Evolutionary conservation across 768 basidiomycete genomes (phyloP).

Genomic region (Butyriboletus loyo): DNA sequence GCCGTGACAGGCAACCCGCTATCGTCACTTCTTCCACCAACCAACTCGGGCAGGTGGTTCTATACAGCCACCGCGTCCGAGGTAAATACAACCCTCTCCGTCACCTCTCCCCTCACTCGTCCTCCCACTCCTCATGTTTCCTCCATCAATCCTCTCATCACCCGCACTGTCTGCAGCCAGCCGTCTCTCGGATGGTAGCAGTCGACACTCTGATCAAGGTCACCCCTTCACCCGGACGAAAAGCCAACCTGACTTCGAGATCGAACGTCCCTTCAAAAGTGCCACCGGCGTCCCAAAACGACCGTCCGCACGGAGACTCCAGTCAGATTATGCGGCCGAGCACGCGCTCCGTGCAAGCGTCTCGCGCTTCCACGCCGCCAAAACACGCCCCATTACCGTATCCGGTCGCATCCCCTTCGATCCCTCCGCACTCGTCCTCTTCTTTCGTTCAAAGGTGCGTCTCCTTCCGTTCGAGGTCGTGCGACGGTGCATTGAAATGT

Average conservation of each 20-base stretch:
- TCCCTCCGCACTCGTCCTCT: constrained; percentile 62
- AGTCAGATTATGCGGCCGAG: constrained; percentile 51
- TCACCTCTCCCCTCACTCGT: constrained; percentile 12
- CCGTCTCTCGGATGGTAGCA: constrained; percentile 39
- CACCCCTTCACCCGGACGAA: constrained; percentile 40
- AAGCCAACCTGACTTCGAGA: constrained; percentile 58
- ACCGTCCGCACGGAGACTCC: constrained; percentile 29
- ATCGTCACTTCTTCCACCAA: constrained; percentile 26
- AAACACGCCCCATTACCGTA: constrained; percentile 59
- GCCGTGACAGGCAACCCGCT: constrained; percentile 30
- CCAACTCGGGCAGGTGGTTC: constrained; percentile 32
- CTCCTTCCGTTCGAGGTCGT: neutral
- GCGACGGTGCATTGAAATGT: neutral
- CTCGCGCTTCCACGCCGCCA: constrained; percentile 52
- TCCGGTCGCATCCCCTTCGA: constrained; percentile 71
- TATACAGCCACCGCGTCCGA: constrained; percentile 32
- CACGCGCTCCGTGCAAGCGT: constrained; percentile 53
- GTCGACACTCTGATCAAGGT: constrained; percentile 30
- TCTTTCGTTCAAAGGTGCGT: constrained; percentile 76
- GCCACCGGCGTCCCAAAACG: constrained; percentile 30
- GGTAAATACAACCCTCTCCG: constrained; percentile 29
- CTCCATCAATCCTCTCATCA: constrained; percentile 30
- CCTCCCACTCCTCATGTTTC: constrained; percentile 23
- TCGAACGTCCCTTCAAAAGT: constrained; percentile 52
- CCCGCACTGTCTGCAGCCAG: constrained; percentile 34